Percentiles rank a stretch among this genome's conserved stretches.
Evolutionary conservation across 2,329 filamentous ascomycete species (phyloP).

Genomic region (Fusarium sp.): DNA sequence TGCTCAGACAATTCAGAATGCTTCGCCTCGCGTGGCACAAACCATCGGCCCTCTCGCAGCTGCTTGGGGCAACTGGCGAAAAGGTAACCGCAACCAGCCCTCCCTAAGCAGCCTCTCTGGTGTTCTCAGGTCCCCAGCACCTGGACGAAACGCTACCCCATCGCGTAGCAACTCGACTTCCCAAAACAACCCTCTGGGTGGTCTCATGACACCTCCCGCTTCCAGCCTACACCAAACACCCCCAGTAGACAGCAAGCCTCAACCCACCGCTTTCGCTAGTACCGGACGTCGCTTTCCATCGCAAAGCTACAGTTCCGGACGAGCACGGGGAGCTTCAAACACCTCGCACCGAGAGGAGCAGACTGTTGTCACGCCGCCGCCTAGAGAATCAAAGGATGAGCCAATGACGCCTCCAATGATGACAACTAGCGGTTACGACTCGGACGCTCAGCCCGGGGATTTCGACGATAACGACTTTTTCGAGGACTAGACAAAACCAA

Average conservation of each 20-base stretch:
- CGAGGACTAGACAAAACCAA: slow-evolving; percentile 51
- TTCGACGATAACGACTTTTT: slow-evolving; percentile 71
- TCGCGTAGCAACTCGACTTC: slow-evolving; percentile 66
- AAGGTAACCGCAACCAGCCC: slow-evolving; percentile 68
- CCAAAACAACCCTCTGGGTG: slow-evolving; percentile 74
- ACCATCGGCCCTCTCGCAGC: slow-evolving; percentile 81
- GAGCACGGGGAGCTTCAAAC: slow-evolving; percentile 46
- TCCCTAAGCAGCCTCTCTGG: slow-evolving; percentile 61
- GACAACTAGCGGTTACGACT: slow-evolving; percentile 67
- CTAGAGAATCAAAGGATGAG: slow-evolving; percentile 51
- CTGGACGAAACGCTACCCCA: slow-evolving; percentile 63
- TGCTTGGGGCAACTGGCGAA: slow-evolving; percentile 97
- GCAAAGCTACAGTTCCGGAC: slow-evolving; percentile 48
- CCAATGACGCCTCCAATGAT: slow-evolving; percentile 73
- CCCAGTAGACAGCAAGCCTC: slow-evolving; percentile 53
- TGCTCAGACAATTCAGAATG: slow-evolving; percentile 80
- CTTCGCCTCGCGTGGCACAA: slow-evolving; percentile 85
- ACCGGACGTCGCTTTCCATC: slow-evolving; percentile 69
- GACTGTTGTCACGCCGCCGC: slow-evolving; percentile 51
- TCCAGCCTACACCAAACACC: slow-evolving; percentile 75
- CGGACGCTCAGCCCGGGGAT: slow-evolving; percentile 68
- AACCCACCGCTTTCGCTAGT: slow-evolving; percentile 70
- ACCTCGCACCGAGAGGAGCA: slow-evolving; percentile 43
- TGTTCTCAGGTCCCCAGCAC: slow-evolving; percentile 57
- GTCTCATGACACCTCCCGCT: slow-evolving; percentile 89